These are phyloP conservation scores for Nelumbo lutea DNA, from an alignment of 164 flowering plant genomes.

Conservation along the genomic window DNA sequence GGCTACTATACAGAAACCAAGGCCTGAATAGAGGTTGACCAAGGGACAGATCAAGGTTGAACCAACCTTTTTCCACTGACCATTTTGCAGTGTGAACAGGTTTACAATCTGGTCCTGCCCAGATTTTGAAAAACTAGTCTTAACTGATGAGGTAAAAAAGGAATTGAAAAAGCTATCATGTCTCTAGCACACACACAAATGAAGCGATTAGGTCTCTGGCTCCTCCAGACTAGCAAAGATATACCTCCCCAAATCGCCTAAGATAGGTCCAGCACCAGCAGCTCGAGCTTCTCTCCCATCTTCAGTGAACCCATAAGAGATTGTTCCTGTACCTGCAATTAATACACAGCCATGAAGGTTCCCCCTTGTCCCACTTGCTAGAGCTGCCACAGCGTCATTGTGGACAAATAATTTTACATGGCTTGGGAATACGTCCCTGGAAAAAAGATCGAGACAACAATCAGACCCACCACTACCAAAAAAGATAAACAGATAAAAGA, in stretches of 20 bases:
- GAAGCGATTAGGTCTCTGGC: no score
- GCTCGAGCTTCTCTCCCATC: constrained; percentile 96
- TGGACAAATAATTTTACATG: constrained; percentile 67
- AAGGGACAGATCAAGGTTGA: no score
- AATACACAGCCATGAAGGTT: constrained; percentile 94
- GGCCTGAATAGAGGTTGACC: no score
- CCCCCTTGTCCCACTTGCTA: constrained; percentile 95
- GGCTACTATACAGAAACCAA: no score
- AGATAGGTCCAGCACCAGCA: constrained; percentile 92
- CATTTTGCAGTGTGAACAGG: no score
- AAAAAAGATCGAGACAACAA: not conserved
- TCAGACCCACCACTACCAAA: not conserved
- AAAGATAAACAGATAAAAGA: not conserved
- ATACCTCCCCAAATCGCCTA: constrained; percentile 99
- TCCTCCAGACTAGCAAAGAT: not conserved
- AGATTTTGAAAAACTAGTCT: no score
- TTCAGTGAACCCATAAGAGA: constrained; percentile 82
- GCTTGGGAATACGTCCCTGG: constrained; percentile 70
- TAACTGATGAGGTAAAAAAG: no score
- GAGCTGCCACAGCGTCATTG: constrained; percentile 96
- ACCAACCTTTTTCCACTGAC: no score
- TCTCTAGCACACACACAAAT: no score
- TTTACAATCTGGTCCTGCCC: no score
- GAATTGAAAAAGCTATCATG: no score
- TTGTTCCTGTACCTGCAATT: constrained; percentile 92